Conservation (phyloP, 805 yeast species). For the Zygosaccharomyces rouxii region DNA sequence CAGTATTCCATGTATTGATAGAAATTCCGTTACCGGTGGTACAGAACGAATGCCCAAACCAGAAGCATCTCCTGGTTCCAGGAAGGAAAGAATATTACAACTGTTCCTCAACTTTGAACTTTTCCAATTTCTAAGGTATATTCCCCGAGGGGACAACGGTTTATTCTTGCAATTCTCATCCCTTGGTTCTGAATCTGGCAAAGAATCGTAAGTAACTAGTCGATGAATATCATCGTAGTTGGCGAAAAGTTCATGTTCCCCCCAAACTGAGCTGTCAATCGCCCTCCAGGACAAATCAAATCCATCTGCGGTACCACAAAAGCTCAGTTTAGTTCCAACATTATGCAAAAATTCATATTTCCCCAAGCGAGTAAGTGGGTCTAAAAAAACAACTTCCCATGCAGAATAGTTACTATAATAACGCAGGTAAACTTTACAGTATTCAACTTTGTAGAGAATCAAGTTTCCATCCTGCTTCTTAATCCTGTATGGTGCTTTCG, state of each 20-base stretch:
- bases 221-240: not conserved
- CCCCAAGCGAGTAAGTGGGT: not conserved
- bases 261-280: not conserved
- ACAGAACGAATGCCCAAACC: not conserved
- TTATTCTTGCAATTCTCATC: not conserved
- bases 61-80: not conserved
- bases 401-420: not conserved
- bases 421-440: not conserved
- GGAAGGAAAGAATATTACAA: not conserved
- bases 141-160: not conserved
- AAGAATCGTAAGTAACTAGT: not conserved
- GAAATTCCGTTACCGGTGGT: not conserved
- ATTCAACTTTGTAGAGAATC: not conserved
- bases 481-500: not conserved
- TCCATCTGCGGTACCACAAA: not conserved
- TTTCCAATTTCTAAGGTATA: not conserved
- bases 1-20: not conserved
- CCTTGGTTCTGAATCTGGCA: too few species aligned
- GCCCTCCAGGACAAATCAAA: not conserved
- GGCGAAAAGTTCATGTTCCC: not conserved
- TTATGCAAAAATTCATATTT: not conserved
- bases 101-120: not conserved
- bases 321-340: not conserved
- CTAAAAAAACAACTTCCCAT: not conserved
- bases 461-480: not conserved